Base-by-base conservation (phyloP, 371 early-diverging fungal genomes). In the Nosema muscidifuracis region DNA sequence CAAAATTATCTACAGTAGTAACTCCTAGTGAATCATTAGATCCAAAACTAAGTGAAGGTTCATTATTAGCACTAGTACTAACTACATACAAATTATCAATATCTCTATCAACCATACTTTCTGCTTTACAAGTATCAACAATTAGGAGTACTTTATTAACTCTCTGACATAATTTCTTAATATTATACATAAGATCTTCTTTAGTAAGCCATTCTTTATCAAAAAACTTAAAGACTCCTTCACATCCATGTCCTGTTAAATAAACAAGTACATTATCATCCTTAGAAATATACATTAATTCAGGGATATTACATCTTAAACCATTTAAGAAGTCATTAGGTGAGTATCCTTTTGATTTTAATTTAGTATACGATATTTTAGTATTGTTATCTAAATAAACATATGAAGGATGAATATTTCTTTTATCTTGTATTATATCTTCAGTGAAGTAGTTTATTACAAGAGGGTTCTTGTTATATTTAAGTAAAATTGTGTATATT, bases 61-160 rank as follows among this genome's bases (percentile, higher is more conserved):
- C 77, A 40, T 65, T 66, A 30, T 22, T 60, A 20, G 58, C 30
- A 58, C 75, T 74, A 0, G 79, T 82, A 20, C 75, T 63, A 9
- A 82, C 22, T 47, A 75, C 18, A 44, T 58, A 65, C 0, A 80
- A 67, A 74, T 82, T 80, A 1, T 36, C 2, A 13, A 71, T 76
- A 30, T 63, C 63, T 22, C 55, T 24, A 60, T 77, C 72, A 18
- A 83, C 63, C 7, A 83, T 40, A 34, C 70, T 66, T 22, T 71
- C 77, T 60, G 83, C 83, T 44, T 79, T 69, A 68, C 83, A 83
- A 2, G 83, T 83, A 64, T 83, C 83, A 31, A 80, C 4, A 43
- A 83, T 74, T 42, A 83, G 50, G 4, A 83, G 53, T 18, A 81
- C 44, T 50, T 74, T 77, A 28, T 63, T 70, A 2, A 80, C 43